These are phyloP conservation scores for Ramularia collo-cygni DNA, from an alignment of 2,329 filamentous ascomycete species.

Conservation along the genomic window DNA sequence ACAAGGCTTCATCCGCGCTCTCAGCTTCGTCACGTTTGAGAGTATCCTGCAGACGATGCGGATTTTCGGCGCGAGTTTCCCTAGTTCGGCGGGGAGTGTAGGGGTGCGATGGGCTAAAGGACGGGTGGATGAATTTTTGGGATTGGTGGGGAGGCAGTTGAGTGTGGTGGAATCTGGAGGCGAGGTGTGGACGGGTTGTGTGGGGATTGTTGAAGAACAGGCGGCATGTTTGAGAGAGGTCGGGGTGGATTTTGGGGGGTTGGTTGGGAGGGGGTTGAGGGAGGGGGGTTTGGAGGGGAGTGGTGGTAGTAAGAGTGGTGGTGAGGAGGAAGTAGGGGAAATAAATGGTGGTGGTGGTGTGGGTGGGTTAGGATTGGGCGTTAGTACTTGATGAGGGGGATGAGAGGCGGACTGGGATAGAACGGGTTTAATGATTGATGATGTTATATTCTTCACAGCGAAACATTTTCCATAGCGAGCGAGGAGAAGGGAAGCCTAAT, in stretches of 20 bases:
- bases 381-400: not conserved
- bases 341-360: too few relatives aligned
- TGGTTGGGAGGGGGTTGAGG: conserved; percentile 61
- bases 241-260: conserved; percentile 78
- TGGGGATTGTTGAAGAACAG: conserved; percentile 74
- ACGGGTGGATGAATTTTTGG: conserved; percentile 85
- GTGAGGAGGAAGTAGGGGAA: too few relatives aligned
- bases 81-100: conserved; percentile 79
- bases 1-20: conserved; percentile 86
- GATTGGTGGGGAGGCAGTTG: conserved; percentile 71
- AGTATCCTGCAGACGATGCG: conserved; percentile 84
- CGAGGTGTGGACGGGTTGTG: conserved; percentile 72
- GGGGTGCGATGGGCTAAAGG: conserved; percentile 99
- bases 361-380: too few relatives aligned
- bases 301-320: not conserved
- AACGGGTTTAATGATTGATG: too few relatives aligned
- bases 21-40: conserved; percentile 93
- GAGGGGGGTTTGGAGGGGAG: not conserved
- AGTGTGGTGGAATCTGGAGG: conserved; percentile 76
- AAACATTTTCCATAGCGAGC: too few relatives aligned
- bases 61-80: conserved; percentile 49
- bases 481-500: too few relatives aligned
- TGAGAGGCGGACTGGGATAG: too few relatives aligned
- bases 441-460: too few relatives aligned
- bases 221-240: conserved; percentile 74